These are phyloP conservation scores for Colletotrichum paranaense DNA, from an alignment of 2,329 filamentous ascomycete genomes.

Conservation along the genomic window DNA sequence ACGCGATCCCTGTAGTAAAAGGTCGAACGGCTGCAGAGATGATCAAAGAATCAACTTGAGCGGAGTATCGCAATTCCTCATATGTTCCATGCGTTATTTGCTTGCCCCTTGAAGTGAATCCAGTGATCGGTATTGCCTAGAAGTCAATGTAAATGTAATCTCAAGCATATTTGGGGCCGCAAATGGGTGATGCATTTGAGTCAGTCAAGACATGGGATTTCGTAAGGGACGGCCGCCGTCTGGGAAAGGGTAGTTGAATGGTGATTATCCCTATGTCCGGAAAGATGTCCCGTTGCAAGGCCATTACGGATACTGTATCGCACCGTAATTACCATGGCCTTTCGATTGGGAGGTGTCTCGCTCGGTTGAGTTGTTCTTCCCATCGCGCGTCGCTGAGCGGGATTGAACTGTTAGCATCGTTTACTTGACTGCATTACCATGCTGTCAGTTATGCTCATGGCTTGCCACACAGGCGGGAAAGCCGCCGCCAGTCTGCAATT, in stretches of 20 bases:
- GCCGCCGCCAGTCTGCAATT: background rate
- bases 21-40: background rate
- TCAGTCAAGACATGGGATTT: conserved; percentile 5
- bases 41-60: background rate
- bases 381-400: background rate
- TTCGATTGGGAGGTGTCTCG: background rate
- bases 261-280: background rate
- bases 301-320: background rate
- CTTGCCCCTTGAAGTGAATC: background rate
- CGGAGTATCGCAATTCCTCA: background rate
- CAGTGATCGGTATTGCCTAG: background rate
- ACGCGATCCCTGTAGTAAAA: background rate
- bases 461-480: conserved; percentile 5
- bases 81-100: background rate
- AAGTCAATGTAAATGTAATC: background rate
- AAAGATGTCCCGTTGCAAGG: background rate
- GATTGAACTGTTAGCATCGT: conserved; percentile 7
- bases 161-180: conserved; percentile 13
- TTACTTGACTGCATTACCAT: conserved; percentile 14
- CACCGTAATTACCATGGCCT: background rate
- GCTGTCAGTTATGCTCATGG: background rate
- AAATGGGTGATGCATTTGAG: conserved; percentile 14
- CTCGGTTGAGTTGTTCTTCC: background rate
- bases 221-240: too few species aligned
- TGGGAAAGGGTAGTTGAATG: conserved; percentile 8